These are phyloP conservation scores for Monilinia fructicola DNA, from an alignment of 2,329 filamentous ascomycete genomes.

Conservation along the genomic window DNA sequence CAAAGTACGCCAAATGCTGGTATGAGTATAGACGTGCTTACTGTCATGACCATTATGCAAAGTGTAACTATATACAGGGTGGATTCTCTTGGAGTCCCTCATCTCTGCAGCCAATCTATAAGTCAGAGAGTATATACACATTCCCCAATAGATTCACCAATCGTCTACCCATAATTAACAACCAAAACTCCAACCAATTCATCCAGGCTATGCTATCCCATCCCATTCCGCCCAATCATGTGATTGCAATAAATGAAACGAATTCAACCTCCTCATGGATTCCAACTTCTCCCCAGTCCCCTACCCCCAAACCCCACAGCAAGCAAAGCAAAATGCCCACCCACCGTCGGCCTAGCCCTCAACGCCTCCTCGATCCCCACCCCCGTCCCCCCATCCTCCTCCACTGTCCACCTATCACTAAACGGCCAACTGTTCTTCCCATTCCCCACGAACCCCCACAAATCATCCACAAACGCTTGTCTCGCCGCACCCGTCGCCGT, in stretches of 20 bases:
- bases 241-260: neutral
- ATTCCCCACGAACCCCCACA: constrained; percentile 3
- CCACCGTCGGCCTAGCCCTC: constrained; percentile 73
- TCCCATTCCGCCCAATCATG: neutral
- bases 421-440: constrained; percentile 13
- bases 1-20: too few species aligned
- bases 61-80: neutral
- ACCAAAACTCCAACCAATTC: neutral
- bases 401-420: constrained; percentile 8
- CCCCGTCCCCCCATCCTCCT: neutral
- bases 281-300: constrained; percentile 3
- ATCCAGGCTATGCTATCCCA: neutral
- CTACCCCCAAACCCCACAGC: constrained; percentile 43
- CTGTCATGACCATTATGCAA: too few species aligned
- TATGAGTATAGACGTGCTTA: neutral
- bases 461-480: constrained; percentile 12
- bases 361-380: constrained; percentile 46
- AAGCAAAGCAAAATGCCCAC: constrained; percentile 75
- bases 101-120: too few species aligned
- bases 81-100: too few species aligned
- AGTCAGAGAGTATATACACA: neutral
- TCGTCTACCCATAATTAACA: too few species aligned
- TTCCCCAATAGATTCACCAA: neutral
- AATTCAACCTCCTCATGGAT: neutral
- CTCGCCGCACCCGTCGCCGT: neutral